These are phyloP conservation scores for Penicillium aurantiogriseum DNA, from an alignment of 2,329 filamentous ascomycete species.

Conservation along the genomic window DNA sequence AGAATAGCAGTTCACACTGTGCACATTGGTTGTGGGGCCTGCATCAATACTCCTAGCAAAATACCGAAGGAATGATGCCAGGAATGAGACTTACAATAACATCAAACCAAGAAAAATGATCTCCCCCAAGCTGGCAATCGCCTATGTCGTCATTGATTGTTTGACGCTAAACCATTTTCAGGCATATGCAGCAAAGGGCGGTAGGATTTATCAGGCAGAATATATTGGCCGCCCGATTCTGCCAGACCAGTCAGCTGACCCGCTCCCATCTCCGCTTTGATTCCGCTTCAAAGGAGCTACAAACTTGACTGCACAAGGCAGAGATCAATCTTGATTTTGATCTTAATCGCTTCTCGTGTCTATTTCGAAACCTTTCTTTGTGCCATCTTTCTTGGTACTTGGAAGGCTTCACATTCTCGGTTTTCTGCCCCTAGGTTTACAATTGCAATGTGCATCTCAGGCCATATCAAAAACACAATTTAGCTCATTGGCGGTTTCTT, in stretches of 20 bases:
- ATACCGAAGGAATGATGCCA: neutral
- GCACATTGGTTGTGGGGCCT: slow-evolving; percentile 10
- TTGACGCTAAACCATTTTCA: slow-evolving; percentile 1
- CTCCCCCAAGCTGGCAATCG: neutral
- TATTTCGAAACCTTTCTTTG: neutral
- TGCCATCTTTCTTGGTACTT: neutral
- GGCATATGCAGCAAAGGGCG: neutral
- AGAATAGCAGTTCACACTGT: slow-evolving; percentile 8
- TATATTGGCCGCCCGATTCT: neutral
- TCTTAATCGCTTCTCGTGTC: neutral
- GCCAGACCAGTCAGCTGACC: slow-evolving; percentile 6
- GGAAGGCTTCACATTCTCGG: neutral
- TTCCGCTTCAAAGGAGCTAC: slow-evolving; percentile 10
- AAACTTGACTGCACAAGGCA: neutral
- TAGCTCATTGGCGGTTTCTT: slow-evolving; percentile 13
- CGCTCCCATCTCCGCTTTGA: neutral
- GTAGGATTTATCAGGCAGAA: neutral
- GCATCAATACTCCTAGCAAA: neutral
- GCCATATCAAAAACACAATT: slow-evolving; percentile 1
- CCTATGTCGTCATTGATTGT: slow-evolving; percentile 10
- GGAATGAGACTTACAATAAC: neutral
- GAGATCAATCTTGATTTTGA: slow-evolving; percentile 1
- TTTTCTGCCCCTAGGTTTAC: neutral
- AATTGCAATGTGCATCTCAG: slow-evolving; percentile 17
- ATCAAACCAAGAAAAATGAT: neutral